phyloP scores from a whole-genome alignment of 1,284 basidiomycete species.

The Stygiomarasmius scandens region DNA sequence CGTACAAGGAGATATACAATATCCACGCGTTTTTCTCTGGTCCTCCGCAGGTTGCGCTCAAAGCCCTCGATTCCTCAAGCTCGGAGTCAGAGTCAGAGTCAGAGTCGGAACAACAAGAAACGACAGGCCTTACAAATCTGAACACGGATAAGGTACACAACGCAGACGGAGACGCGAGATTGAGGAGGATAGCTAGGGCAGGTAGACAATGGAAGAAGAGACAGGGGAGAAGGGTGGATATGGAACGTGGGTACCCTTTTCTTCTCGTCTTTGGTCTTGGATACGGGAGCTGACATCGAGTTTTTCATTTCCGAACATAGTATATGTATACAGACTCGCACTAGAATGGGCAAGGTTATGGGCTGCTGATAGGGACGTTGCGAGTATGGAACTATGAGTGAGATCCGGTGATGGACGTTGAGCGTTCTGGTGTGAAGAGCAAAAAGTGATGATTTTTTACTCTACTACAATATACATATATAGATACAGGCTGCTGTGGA shows the following conservation, averaged over 20 bases:
- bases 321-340: constrained; percentile 86
- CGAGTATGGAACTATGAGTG: constrained; percentile 47
- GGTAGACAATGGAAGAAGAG: constrained; percentile 90
- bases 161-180: constrained; percentile 70
- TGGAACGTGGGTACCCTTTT: constrained; percentile 71
- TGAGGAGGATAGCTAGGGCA: constrained; percentile 82
- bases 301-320: constrained; percentile 38
- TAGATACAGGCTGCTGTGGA: too few species aligned
- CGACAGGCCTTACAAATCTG: constrained; percentile 23
- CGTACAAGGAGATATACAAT: constrained; percentile 91
- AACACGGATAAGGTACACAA: constrained; percentile 25
- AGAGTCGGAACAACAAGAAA: not conserved
- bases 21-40: constrained; percentile 91
- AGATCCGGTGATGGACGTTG: too few species aligned
- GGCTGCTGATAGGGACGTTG: constrained; percentile 79
- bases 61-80: constrained; percentile 48
- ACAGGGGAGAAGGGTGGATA: constrained; percentile 80
- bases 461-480: too few species aligned
- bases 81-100: too few species aligned
- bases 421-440: too few species aligned
- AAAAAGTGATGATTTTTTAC: too few species aligned
- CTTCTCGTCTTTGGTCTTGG: not conserved
- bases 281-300: constrained; percentile 2
- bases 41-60: constrained; percentile 62
- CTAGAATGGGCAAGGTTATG: constrained; percentile 88